Conservation (phyloP, 495 filamentous ascomycete genomes). For the Aspergillus steynii region DNA sequence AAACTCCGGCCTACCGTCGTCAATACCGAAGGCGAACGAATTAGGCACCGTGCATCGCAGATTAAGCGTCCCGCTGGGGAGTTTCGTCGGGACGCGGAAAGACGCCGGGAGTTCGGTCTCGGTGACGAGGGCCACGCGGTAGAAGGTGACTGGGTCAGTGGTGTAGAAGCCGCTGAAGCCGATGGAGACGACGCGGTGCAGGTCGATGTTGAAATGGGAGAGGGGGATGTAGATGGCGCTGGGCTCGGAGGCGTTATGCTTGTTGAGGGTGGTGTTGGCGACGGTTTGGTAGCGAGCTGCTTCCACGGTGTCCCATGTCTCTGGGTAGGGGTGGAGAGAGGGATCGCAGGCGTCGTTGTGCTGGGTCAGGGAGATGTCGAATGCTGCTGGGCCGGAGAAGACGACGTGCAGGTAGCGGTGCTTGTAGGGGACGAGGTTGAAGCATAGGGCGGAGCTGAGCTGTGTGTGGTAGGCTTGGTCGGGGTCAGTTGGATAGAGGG, state of each 20-base stretch:
- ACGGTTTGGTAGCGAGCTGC: constrained; percentile 56
- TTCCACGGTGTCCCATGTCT: constrained; percentile 73
- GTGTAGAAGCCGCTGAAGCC: constrained; percentile 70
- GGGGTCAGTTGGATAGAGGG: constrained; percentile 63
- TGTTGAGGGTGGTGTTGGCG: not conserved
- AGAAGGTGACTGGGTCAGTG: constrained; percentile 50
- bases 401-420: constrained; percentile 67
- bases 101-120: constrained; percentile 33
- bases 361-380: constrained; percentile 71
- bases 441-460: constrained; percentile 55
- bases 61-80: constrained; percentile 60
- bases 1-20: constrained; percentile 67
- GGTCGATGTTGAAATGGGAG: constrained; percentile 69
- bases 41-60: constrained; percentile 71
- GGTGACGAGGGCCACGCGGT: constrained; percentile 64
- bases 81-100: constrained; percentile 58
- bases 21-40: constrained; percentile 79
- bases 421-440: constrained; percentile 56
- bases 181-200: constrained; percentile 59
- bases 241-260: not conserved
- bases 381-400: constrained; percentile 65
- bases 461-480: constrained; percentile 72
- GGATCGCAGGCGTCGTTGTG: constrained; percentile 66
- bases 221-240: constrained; percentile 73
- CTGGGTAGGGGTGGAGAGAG: constrained; percentile 62